Evolutionary conservation across 2,329 filamentous ascomycete genomes (phyloP), one percentile per base, ranked within the genome.

Genomic region (Pseudopyrenochaeta lycopersici): DNA sequence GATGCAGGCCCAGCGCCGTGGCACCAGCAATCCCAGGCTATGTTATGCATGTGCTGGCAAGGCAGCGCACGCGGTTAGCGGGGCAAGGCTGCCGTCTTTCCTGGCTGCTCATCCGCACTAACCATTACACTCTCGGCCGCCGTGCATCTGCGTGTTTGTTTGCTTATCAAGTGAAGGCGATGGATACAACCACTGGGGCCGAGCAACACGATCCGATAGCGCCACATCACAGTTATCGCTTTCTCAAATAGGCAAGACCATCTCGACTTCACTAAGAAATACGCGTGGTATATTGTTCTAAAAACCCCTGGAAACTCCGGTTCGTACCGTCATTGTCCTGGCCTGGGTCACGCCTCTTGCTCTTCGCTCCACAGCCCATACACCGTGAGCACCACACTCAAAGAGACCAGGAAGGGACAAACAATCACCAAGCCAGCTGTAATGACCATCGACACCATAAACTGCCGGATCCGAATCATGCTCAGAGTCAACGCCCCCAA

Each of bases 281-380:
- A 52, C 53, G 52, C 36, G 49, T 65, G 60, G 62, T 65, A 67
- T 66, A 64, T 59, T 62, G 57, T 54, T 54, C 49, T 42, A 44
- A 10, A 29, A 33, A 36, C 38, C n/a, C 39, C 39, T 32, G 15
- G 23, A 27, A 64, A 56, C 49, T 46, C 56, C 59, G 33, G 48
- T 41, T 38, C 42, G 35, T 44, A 41, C 59, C 54, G 41, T 52
- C 49, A 44, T 58, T 43, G 21, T 61, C 36, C 12, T 12, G 4
- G 17, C 9, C 21, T n/a, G 27, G 9, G 23, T 27, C 23, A 27
- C 9, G 23, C 23, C 23, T 29, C 12, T 17, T 45, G 18, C 41
- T 49, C 17, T n/a, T 21, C 40, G 18, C 14, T 21, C 49, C 23
- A 47, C 36, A 35, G 33, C 36, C 44, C 39, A 20, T 49, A 10